Conservation (phyloP, 2,329 filamentous ascomycete genomes). For the Ophiognomonia clavigignenti-juglandacearum region DNA sequence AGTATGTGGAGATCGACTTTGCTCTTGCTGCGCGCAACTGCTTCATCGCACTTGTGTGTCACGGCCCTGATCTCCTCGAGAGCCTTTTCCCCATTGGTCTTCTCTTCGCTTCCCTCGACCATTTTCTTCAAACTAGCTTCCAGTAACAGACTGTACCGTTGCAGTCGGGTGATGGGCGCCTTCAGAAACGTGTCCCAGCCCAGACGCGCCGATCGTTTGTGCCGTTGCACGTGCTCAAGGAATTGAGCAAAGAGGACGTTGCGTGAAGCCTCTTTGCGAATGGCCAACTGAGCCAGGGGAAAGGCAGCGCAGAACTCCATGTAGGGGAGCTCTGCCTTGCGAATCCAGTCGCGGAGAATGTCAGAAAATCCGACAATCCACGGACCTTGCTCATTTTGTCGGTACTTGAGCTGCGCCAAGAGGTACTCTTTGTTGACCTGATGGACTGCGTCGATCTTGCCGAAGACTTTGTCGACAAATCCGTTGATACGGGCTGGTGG, state of each 20-base stretch:
- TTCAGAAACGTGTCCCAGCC: conserved; percentile 96
- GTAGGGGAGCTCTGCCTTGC: conserved; percentile 84
- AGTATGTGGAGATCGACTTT: conserved; percentile 87
- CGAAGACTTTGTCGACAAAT: conserved; percentile 84
- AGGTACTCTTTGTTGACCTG: conserved; percentile 90
- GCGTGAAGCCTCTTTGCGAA: conserved; percentile 77
- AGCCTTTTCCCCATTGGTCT: conserved; percentile 73
- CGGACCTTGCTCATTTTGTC: conserved; percentile 93
- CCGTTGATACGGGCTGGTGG: conserved; percentile 69
- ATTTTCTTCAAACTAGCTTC: conserved; percentile 81
- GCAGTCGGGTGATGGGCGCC: conserved; percentile 84
- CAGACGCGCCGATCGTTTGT: conserved; percentile 75
- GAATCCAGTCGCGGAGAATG: conserved; percentile 96
- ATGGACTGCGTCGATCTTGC: conserved; percentile 82
- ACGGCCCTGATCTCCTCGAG: conserved; percentile 90
- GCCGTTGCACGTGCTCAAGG: conserved; percentile 70
- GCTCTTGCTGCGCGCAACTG: conserved; percentile 87
- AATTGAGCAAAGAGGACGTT: conserved; percentile 87
- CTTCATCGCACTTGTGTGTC: conserved; percentile 83
- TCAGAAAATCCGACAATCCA: conserved; percentile 94
- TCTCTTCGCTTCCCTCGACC: conserved; percentile 81
- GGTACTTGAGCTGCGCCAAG: conserved; percentile 89
- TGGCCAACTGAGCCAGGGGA: conserved; percentile 74
- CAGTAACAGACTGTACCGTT: conserved; percentile 82
- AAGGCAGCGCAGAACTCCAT: conserved; percentile 89